phyloP scores from a whole-genome alignment of 2,329 filamentous ascomycete genomes.

The Verticillium nonalfalfae region DNA sequence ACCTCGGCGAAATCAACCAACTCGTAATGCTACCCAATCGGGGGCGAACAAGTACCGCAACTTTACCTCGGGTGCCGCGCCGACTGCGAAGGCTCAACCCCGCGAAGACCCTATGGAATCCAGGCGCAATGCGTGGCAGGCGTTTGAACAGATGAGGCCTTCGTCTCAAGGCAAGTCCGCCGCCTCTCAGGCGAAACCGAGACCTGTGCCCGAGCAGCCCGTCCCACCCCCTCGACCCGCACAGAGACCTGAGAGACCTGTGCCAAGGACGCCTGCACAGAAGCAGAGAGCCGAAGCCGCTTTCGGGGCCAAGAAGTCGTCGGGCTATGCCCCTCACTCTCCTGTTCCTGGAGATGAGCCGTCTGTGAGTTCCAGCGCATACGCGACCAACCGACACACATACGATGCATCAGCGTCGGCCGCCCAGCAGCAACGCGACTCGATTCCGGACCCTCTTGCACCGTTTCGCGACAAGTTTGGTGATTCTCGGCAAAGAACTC shows the following conservation, averaged over 20 bases:
- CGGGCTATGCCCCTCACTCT: constrained; percentile 44
- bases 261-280: constrained; percentile 44
- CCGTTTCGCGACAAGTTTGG: constrained; percentile 36
- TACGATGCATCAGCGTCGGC: constrained; percentile 10
- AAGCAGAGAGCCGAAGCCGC: constrained; percentile 47
- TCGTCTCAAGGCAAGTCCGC: constrained; percentile 19
- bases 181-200: constrained; percentile 19
- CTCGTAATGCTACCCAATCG: constrained; percentile 20
- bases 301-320: constrained; percentile 40
- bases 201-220: constrained; percentile 17
- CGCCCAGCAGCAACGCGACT: constrained; percentile 12
- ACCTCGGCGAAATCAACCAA: constrained; percentile 25
- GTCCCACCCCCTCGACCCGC: constrained; percentile 20
- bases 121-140: constrained; percentile 32
- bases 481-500: constrained; percentile 49
- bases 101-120: constrained; percentile 22
- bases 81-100: constrained; percentile 32
- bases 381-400: constrained; percentile 22
- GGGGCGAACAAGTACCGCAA: constrained; percentile 40
- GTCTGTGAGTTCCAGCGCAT: constrained; percentile 42
- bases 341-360: constrained; percentile 45
- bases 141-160: constrained; percentile 33
- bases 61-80: constrained; percentile 32
- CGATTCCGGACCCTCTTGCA: constrained; percentile 39
- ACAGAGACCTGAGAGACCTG: constrained; percentile 34